Conservation (phyloP, 352 stramenopile genomes). For the Poterioochromonas sp. region DNA sequence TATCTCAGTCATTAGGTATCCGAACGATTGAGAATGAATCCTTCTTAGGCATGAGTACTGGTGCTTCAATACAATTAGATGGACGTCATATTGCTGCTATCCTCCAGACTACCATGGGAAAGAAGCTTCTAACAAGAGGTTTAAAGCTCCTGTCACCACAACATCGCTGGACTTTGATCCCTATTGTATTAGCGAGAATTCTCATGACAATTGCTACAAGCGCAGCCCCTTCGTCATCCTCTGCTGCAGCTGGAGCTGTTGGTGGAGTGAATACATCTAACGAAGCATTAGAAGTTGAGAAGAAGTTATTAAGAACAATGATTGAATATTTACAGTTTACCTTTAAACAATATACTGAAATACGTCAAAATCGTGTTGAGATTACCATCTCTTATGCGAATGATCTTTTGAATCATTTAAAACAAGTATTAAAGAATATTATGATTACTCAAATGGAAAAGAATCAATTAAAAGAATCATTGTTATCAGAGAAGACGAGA, state of each 20-base stretch:
- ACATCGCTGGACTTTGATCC: constrained; percentile 26
- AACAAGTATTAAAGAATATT: constrained; percentile 19
- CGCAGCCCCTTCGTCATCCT: background rate
- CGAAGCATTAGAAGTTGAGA: background rate
- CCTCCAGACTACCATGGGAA: constrained; percentile 4
- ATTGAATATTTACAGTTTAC: constrained; percentile 18
- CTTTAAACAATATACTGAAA: background rate
- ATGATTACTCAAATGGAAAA: constrained; percentile 33
- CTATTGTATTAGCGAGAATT: constrained; percentile 19
- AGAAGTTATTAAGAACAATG: background rate
- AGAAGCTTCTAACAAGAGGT: constrained; percentile 5
- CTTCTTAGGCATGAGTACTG: background rate
- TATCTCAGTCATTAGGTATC: constrained; percentile 29
- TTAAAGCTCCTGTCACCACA: constrained; percentile 2
- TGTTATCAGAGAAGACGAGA: background rate
- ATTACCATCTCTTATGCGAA: background rate
- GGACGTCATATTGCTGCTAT: constrained; percentile 19
- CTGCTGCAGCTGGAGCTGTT: no score
- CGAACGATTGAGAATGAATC: background rate
- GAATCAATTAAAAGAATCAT: background rate
- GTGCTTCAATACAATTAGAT: background rate
- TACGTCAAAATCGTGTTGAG: background rate
- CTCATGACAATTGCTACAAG: background rate
- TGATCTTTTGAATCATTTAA: background rate
- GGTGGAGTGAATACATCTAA: background rate